These are phyloP conservation scores for Vitis amurensis DNA, from an alignment of 164 flowering plant species.

Conservation along the genomic window DNA sequence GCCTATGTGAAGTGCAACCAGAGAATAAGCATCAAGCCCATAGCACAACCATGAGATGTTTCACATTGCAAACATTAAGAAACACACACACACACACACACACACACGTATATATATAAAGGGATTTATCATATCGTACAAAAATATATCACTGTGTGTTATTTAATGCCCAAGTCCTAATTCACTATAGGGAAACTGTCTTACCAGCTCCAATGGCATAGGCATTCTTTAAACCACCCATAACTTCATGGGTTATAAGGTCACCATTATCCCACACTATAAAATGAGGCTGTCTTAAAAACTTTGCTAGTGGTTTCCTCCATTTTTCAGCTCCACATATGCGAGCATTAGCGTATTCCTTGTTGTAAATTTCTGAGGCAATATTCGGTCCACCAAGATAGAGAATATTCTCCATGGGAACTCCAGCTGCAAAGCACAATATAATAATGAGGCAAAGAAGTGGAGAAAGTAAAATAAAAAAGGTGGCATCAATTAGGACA, in stretches of 20 bases:
- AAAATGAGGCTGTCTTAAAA: conserved; percentile 87
- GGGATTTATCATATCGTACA: too few species aligned
- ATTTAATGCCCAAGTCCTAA: neutral
- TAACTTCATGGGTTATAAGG: conserved; percentile 89
- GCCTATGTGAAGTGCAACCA: too few species aligned
- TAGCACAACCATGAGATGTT: too few species aligned
- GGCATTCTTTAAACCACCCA: conserved; percentile 86
- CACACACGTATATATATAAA: too few species aligned
- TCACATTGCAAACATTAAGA: too few species aligned
- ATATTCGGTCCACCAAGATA: conserved; percentile 96
- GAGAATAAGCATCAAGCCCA: too few species aligned
- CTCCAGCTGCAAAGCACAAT: conserved; percentile 57
- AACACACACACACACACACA: too few species aligned
- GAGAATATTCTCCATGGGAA: conserved; percentile 80
- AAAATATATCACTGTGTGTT: too few species aligned
- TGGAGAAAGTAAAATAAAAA: neutral
- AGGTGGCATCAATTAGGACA: neutral
- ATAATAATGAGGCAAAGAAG: neutral
- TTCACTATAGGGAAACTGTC: neutral
- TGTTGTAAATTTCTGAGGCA: conserved; percentile 90
- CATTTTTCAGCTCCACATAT: conserved; percentile 92
- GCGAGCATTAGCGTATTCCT: conserved; percentile 93
- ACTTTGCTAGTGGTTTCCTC: conserved; percentile 84
- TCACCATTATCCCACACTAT: conserved; percentile 95
- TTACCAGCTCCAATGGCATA: conserved; percentile 75